A percentile compares a stretch with the other conserved stretches of the same genome.
Conservation (phyloP, 2,329 filamentous ascomycete genomes). For the Talaromyces sp. region DNA sequence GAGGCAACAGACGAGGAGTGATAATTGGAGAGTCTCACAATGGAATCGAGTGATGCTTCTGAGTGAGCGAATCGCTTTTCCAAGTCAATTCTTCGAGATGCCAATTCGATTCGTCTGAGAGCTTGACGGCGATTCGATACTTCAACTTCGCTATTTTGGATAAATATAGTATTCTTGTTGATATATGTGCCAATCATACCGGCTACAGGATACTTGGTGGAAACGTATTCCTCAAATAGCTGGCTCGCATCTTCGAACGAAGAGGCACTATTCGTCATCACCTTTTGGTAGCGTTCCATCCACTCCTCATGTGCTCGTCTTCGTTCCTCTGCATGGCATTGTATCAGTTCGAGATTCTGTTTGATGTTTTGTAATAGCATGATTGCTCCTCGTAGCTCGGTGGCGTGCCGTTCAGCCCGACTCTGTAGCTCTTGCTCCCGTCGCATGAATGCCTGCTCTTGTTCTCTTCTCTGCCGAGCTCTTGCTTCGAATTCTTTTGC, state of each 20-base stretch:
- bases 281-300: constrained; percentile 2
- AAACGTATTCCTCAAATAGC: constrained; percentile 11
- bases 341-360: neutral
- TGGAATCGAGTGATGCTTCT: neutral
- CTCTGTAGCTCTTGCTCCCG: neutral
- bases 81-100: constrained; percentile 7
- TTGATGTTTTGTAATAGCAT: neutral
- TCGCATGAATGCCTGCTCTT: constrained; percentile 8
- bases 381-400: neutral
- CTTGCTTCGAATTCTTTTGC: neutral
- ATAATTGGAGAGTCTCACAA: constrained; percentile 16
- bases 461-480: constrained; percentile 1
- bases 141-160: neutral
- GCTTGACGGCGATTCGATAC: constrained; percentile 3
- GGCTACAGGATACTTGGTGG: neutral
- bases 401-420: neutral
- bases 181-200: neutral
- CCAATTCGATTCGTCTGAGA: constrained; percentile 2
- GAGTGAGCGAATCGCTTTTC: neutral
- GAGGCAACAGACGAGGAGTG: constrained; percentile 21
- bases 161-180: neutral
- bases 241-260: neutral
- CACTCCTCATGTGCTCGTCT: constrained; percentile 4
- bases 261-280: neutral
- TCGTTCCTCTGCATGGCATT: neutral